phyloP scores from a whole-genome alignment of 345 rosid genomes.

The Boechera stricta region DNA sequence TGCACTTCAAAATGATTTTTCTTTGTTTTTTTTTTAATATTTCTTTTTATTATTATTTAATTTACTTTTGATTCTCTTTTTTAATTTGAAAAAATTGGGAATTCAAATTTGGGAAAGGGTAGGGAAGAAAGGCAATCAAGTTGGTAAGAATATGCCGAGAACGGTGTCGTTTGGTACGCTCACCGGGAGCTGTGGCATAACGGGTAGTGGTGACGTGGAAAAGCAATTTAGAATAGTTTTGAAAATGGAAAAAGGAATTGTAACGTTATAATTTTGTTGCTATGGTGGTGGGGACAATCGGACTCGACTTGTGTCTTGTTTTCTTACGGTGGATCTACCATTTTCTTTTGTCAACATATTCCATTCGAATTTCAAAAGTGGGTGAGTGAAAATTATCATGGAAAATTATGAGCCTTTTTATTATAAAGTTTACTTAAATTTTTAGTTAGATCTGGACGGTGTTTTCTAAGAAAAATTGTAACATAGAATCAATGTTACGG shows the following conservation, averaged over 20 bases:
- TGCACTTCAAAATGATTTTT: constrained; percentile 36
- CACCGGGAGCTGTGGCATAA: constrained; percentile 6
- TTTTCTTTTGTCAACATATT: constrained; percentile 24
- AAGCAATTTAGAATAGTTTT: constrained; percentile 9
- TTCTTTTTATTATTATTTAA: not conserved
- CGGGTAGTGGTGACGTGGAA: constrained; percentile 42
- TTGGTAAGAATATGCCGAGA: not conserved
- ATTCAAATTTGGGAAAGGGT: constrained; percentile 41
- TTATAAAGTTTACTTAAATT: not conserved
- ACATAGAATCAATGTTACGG: too few species aligned
- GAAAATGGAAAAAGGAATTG: constrained; percentile 21
- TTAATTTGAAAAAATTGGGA: constrained; percentile 27
- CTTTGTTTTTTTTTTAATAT: not conserved
- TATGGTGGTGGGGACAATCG: constrained; percentile 38
- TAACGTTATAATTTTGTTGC: constrained; percentile 33
- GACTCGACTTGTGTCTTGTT: constrained; percentile 16
- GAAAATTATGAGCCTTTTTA: not conserved
- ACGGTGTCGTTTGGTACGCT: constrained; percentile 26
- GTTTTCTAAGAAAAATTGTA: too few species aligned
- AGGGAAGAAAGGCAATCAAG: constrained; percentile 25
- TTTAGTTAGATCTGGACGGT: too few species aligned
- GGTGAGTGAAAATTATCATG: not conserved
- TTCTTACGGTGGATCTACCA: constrained; percentile 27
- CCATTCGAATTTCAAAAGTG: constrained; percentile 33
- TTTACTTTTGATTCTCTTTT: constrained; percentile 24